Evolutionary conservation across 352 stramenopile species (phyloP).

Genomic region (Globisporangium cederbergense): DNA sequence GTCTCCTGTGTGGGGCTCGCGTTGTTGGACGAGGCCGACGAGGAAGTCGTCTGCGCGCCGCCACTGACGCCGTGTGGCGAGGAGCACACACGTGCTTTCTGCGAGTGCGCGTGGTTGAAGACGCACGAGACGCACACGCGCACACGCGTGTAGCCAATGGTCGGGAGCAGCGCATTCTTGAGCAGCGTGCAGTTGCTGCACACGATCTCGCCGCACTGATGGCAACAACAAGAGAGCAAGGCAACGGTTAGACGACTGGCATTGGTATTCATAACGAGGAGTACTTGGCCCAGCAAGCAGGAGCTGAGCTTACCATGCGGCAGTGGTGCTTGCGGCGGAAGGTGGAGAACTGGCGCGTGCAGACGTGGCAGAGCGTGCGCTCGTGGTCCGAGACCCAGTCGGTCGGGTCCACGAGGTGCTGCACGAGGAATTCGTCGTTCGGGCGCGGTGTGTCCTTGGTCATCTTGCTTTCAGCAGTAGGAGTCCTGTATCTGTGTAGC

Average conservation of each 20-base stretch:
- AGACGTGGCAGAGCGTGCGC: constrained; percentile 69
- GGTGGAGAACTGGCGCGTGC: constrained; percentile 68
- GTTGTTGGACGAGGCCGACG: constrained; percentile 16
- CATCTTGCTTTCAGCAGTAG: constrained; percentile 13
- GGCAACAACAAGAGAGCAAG: background rate
- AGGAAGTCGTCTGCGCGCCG: constrained; percentile 14
- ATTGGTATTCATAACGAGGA: background rate
- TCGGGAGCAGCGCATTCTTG: constrained; percentile 58
- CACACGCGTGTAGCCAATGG: constrained; percentile 56
- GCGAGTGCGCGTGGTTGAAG: constrained; percentile 38
- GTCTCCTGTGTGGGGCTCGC: constrained; percentile 29
- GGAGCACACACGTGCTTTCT: constrained; percentile 2
- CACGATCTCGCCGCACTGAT: constrained; percentile 72
- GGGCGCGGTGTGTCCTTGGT: constrained; percentile 25
- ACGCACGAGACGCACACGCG: constrained; percentile 81
- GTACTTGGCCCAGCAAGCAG: too few relatives aligned
- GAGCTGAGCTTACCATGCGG: constrained; percentile 48
- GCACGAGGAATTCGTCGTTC: constrained; percentile 57
- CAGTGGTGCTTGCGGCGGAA: constrained; percentile 88
- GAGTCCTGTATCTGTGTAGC: background rate
- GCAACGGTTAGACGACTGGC: background rate
- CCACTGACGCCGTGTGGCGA: background rate
- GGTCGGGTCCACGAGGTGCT: constrained; percentile 67
- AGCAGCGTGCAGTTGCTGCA: constrained; percentile 79
- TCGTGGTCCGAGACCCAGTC: constrained; percentile 79